Conservation (phyloP, 2,329 filamentous ascomycete species). For the Rosellinia necatrix region DNA sequence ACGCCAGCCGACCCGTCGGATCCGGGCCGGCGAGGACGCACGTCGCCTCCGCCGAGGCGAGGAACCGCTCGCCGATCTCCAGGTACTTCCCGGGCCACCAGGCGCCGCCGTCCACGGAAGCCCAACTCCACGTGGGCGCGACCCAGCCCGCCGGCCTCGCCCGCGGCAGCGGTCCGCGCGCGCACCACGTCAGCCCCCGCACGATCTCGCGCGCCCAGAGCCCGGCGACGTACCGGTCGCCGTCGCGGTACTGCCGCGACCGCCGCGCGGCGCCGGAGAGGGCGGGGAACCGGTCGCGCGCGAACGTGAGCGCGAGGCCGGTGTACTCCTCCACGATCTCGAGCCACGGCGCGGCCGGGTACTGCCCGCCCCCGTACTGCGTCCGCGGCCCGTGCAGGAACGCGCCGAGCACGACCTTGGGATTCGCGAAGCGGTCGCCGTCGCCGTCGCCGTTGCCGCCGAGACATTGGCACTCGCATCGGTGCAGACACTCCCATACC, state of each 20-base stretch:
- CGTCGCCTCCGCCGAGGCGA: neutral
- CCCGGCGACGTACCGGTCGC: constrained; percentile 2
- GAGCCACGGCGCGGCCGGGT: neutral
- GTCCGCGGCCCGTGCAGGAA: neutral
- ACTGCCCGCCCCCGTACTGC: neutral
- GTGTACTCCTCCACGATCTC: constrained; percentile 3
- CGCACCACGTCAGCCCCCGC: neutral
- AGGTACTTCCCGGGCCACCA: neutral
- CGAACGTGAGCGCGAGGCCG: neutral
- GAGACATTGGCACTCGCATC: constrained; percentile 1
- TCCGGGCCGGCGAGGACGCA: neutral
- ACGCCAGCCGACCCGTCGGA: neutral
- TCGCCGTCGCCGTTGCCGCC: neutral
- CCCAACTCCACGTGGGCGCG: constrained; percentile 3
- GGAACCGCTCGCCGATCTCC: neutral
- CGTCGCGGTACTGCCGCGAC: neutral
- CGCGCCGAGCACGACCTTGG: neutral
- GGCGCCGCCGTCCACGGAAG: neutral
- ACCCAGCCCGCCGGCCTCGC: neutral
- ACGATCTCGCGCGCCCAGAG: neutral
- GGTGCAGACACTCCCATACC: neutral
- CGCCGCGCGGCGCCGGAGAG: constrained; percentile 1
- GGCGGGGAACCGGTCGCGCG: neutral
- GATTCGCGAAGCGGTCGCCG: neutral
- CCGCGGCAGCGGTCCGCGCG: neutral